phyloP scores from a whole-genome alignment of 768 basidiomycete species.

The Suillus alpinus region DNA sequence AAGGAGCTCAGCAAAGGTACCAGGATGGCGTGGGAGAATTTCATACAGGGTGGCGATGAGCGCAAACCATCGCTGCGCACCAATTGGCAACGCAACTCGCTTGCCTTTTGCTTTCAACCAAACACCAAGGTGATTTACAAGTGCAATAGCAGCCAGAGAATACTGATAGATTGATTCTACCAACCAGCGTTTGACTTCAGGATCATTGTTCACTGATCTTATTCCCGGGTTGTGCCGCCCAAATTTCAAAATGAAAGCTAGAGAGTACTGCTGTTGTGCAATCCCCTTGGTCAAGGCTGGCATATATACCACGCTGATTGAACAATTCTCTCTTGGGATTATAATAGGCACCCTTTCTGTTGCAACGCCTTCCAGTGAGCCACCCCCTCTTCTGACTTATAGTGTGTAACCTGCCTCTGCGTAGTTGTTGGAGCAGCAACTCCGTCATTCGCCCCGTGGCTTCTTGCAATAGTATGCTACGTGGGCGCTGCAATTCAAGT shows the following conservation, averaged over 20 bases:
- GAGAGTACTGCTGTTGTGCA: conserved; percentile 92
- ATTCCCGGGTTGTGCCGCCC: neutral
- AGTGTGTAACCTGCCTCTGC: conserved; percentile 4
- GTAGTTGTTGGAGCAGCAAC: conserved; percentile 85
- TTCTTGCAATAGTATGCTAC: conserved; percentile 78
- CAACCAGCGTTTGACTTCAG: neutral
- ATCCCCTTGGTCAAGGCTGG: conserved; percentile 90
- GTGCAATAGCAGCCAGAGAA: neutral
- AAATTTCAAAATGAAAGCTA: conserved; percentile 69
- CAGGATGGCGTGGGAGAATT: conserved; percentile 18
- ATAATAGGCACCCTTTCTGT: conserved; percentile 71
- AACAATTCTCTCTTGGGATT: conserved; percentile 71
- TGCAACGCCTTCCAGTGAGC: conserved; percentile 77
- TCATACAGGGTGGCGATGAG: neutral
- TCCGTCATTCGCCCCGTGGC: conserved; percentile 68
- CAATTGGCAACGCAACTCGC: neutral
- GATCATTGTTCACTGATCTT: neutral
- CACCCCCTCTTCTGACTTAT: neutral
- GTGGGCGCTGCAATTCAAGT: conserved; percentile 74
- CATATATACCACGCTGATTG: conserved; percentile 74
- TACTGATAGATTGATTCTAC: too few relatives aligned
- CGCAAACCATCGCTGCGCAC: neutral
- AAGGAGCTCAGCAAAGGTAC: conserved; percentile 22
- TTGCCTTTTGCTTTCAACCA: neutral
- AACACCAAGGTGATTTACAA: neutral